Evolutionary conservation across 768 basidiomycete genomes (phyloP), one percentile per base, ranked within the genome.

Genomic region (Tricholoma matsutake): DNA sequence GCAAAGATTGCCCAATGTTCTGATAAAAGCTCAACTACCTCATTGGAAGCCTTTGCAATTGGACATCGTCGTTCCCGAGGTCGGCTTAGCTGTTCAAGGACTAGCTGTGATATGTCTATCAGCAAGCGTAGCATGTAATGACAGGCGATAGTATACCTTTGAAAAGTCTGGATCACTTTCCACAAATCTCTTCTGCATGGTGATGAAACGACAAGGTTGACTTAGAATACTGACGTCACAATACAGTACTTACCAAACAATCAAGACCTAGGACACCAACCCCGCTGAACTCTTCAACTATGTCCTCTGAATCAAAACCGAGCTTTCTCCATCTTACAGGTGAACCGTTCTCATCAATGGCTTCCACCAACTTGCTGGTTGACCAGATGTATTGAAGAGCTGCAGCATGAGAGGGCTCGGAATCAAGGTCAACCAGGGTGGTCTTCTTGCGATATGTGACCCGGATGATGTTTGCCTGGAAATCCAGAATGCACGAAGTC

Each of bases 1-100:
- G 89, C 91, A 68, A 89, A 89, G 63, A 94, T 89, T 18, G 83
- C 83, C 89, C 92, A 95, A 69, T 94, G 86, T 55, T 94, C 89
- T 3, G 90, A 87, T 32, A 96, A 78, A 39, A 94, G 77, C 66
- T 91, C 92, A 4, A 94, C 90, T 7, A 94, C 85, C 66, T 94
- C 91, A 61, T 91, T 92, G 1, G 93, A 95, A 16, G 89, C 91
- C 66, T 82, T 87, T 4, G 87, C 88, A 63, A 96, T 83, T 0
- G 91, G 92, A 75, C 94, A 96, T 54, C 91, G 82, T 58, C 90
- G 83, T 64, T 89, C 85, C 39, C 77, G 75, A 8, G 89, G 84
- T 56, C 92, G 81, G 61, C 88, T 89, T 3, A 89, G 75, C 71
- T 96, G 94, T 68, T 95, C 94, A 28, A 87, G 77, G 8, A 94